Conservation (phyloP, 805 yeast genomes). For the Candida broadrunensis region DNA sequence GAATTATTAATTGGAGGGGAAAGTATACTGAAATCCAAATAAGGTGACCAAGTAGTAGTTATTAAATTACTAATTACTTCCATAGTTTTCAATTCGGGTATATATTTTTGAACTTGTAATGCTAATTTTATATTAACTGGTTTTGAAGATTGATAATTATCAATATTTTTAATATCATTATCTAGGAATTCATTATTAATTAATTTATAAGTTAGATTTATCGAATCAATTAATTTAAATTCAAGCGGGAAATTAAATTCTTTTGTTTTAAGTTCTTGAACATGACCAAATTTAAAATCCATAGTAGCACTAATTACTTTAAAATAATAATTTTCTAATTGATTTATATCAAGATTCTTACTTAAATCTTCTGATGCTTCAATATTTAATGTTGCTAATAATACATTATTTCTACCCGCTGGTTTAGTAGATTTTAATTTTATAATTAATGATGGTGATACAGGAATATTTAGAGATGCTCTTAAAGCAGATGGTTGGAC, state of each 20-base stretch:
- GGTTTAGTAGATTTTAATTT: constrained; percentile 47
- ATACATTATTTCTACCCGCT: constrained; percentile 42
- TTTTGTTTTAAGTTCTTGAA: constrained; percentile 18
- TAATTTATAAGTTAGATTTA: constrained; percentile 34
- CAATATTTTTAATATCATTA: constrained; percentile 6
- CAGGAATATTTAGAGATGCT: constrained; percentile 18
- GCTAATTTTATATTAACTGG: constrained; percentile 24
- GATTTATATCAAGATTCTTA: constrained; percentile 6
- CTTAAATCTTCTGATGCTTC: constrained; percentile 44
- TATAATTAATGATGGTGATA: constrained; percentile 40
- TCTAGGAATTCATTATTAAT: constrained; percentile 24
- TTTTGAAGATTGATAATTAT: constrained; percentile 15
- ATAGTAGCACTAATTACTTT: constrained; percentile 19
- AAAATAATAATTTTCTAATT: constrained; percentile 15
- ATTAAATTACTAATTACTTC: constrained; percentile 22
- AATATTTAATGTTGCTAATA: constrained; percentile 48
- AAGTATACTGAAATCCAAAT: constrained; percentile 31
- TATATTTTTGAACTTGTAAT: constrained; percentile 20
- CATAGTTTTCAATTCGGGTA: constrained; percentile 1
- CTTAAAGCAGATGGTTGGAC: neutral
- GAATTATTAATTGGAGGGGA: constrained; percentile 40
- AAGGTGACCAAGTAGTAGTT: constrained; percentile 38
- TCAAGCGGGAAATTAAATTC: constrained; percentile 21
- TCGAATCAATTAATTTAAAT: constrained; percentile 25
- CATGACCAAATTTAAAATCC: constrained; percentile 25